A percentile compares a stretch with the other conserved stretches of the same genome.
Evolutionary conservation across 257 asterid genomes (phyloP).

Genomic region (Solanum piurae): DNA sequence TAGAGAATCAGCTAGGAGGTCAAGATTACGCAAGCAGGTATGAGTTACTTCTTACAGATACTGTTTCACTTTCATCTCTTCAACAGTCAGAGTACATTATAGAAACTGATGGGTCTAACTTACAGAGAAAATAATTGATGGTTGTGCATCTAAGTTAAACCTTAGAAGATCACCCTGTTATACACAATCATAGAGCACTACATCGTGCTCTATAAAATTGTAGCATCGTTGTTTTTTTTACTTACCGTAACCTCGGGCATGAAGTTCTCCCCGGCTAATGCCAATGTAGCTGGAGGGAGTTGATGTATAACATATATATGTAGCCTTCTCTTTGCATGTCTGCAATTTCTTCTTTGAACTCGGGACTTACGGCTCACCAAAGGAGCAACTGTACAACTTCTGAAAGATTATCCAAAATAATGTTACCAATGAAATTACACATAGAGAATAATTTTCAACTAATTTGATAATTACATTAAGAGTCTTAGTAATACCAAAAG

Average conservation of each 20-base stretch:
- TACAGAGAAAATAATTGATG: neutral
- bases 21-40: constrained; percentile 97
- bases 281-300: neutral
- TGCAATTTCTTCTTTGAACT: neutral
- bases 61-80: neutral
- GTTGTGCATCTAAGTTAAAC: neutral
- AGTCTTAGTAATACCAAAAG: neutral
- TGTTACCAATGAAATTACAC: neutral
- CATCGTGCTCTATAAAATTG: neutral
- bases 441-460: neutral
- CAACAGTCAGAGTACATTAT: neutral
- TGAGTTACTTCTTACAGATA: neutral
- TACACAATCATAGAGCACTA: neutral
- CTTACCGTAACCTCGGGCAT: neutral
- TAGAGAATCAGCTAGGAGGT: constrained; percentile 97
- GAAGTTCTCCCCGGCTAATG: neutral
- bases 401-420: neutral
- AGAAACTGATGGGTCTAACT: neutral
- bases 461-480: neutral
- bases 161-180: neutral
- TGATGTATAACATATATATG: neutral
- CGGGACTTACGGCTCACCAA: neutral
- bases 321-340: neutral
- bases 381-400: neutral
- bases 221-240: neutral